Evolutionary conservation across 495 filamentous ascomycete genomes (phyloP), one percentile per base, ranked within the genome.

Genomic region (Jackrogersella minutella): DNA sequence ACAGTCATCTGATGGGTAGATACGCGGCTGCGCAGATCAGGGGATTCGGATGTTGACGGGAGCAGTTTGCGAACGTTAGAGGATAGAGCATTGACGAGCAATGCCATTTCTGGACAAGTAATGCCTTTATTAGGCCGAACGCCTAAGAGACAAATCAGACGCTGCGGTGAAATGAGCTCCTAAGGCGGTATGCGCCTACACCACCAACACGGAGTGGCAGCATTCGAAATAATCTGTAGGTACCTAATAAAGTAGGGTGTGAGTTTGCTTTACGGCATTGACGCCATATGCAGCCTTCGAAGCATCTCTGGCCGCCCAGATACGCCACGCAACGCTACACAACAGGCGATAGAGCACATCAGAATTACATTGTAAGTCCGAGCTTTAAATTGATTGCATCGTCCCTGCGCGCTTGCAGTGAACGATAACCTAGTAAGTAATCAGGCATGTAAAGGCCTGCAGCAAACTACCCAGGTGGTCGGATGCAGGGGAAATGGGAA

Each of bases 11-110:
- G 57, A 70, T 62, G 52, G 31, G 16, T 47, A 57, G 37, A n/a
- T 30, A 26, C 31, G 62, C 71, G 71, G 71, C 64, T 71, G 57
- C 61, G 71, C 21, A 71, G 71, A 73, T 71, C 71, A 71, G 63
- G 71, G 68, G 71, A 73, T 26, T 54, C 68, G 64, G 71, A 71
- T 66, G 64, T 52, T 64, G 47, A 50, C 68, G 64, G 68, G 34
- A 65, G 16, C 58, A 57, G 43, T 60, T 69, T 52, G 51, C 60
- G 54, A 68, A 51, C 53, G 67, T 70, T 37, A 55, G 51, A 70
- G 17, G 53, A 54, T 21, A 55, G 30, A 65, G 66, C 53, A 59
- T 68, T 65, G 37, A 73, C 53, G 53, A 63, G 22, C 51, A 37
- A 63, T 47, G 36, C 49, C 26, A 37, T 43, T 44, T 56, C 31